Conservation (phyloP, 306 rosid species). For the Astragalus membranaceus region DNA sequence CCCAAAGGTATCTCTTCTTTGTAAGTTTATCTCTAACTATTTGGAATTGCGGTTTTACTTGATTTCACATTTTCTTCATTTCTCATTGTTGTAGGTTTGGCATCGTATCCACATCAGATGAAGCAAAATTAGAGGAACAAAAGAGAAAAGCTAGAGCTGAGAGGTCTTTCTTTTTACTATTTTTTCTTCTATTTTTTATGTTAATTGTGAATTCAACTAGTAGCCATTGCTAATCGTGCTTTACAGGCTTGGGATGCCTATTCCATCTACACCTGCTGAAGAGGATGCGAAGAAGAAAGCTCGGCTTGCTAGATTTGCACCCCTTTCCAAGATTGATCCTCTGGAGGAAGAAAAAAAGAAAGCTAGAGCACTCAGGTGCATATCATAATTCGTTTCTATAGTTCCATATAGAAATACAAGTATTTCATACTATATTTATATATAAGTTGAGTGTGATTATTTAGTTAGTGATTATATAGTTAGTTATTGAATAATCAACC, state of each 20-base stretch:
- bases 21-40: background rate
- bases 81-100: conserved; percentile 45
- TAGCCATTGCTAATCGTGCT: background rate
- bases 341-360: conserved; percentile 61
- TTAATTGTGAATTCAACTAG: background rate
- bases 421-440: no score
- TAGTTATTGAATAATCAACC: no score
- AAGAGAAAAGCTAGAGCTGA: conserved; percentile 79
- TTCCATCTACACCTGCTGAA: conserved; percentile 32
- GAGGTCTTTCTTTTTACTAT: conserved; percentile 34
- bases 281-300: conserved; percentile 70
- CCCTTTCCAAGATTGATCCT: conserved; percentile 43
- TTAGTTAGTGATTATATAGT: no score
- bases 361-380: conserved; percentile 57
- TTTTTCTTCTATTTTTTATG: background rate
- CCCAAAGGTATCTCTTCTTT: conserved; percentile 46
- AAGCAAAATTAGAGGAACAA: conserved; percentile 43
- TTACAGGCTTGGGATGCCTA: conserved; percentile 54
- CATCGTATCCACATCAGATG: conserved; percentile 37
- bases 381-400: background rate
- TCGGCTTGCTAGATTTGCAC: conserved; percentile 57
- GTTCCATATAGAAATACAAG: background rate
- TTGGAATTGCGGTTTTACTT: background rate
- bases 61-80: background rate
- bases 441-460: background rate